phyloP scores from a whole-genome alignment of 441 rosid species.

The Sinapis alba region DNA sequence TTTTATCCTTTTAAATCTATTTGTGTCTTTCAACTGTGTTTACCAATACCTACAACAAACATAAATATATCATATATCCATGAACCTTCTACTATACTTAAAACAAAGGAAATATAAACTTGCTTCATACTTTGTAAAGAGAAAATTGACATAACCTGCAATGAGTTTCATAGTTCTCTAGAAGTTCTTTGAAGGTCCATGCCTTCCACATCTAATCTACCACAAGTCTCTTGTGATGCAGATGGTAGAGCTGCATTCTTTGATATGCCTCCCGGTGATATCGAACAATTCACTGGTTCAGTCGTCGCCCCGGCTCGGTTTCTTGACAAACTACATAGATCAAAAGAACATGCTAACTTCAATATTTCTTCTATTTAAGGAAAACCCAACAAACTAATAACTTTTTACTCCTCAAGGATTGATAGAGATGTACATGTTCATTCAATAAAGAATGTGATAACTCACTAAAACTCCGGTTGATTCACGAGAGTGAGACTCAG shows the following conservation, averaged over 20 bases:
- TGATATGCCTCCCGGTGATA: slow-evolving; percentile 44
- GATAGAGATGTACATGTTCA: background rate
- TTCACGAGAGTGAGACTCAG: background rate
- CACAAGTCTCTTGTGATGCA: slow-evolving; percentile 48
- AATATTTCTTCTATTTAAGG: background rate
- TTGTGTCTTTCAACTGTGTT: slow-evolving; percentile 53
- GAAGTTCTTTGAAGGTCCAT: slow-evolving; percentile 38
- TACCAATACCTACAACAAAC: slow-evolving; percentile 69
- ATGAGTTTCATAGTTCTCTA: slow-evolving; percentile 50
- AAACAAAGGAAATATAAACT: background rate
- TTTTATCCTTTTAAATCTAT: background rate
- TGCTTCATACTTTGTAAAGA: background rate
- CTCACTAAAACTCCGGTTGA: background rate
- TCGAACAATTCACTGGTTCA: slow-evolving; percentile 36
- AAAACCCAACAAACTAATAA: background rate
- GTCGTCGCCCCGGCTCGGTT: background rate
- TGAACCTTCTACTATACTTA: background rate
- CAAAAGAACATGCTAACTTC: background rate
- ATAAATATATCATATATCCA: background rate
- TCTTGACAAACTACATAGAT: background rate
- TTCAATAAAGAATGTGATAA: background rate
- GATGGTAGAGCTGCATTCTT: slow-evolving; percentile 40
- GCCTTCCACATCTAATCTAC: slow-evolving; percentile 39
- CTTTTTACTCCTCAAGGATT: background rate
- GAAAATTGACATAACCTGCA: slow-evolving; percentile 49